Evolutionary conservation across 495 filamentous ascomycete genomes (phyloP).

Genomic region (Diplogelasinospora grovesii): DNA sequence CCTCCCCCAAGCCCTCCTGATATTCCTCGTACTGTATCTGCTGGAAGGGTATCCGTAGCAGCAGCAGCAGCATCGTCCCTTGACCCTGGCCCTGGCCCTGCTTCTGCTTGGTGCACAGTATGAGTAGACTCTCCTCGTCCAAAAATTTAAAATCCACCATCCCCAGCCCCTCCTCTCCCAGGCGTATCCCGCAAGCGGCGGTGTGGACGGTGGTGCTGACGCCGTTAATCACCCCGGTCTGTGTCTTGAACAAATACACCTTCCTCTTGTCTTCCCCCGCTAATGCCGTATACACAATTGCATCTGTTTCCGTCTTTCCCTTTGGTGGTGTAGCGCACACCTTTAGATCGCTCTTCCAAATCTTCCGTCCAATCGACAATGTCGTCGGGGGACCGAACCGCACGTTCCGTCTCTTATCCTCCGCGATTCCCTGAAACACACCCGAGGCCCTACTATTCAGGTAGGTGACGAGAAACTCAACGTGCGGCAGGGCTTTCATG

Average conservation of each 20-base stretch:
- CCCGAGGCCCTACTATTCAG: constrained; percentile 30
- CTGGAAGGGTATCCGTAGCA: constrained; percentile 12
- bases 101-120: constrained; percentile 35
- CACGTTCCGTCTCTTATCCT: constrained; percentile 48
- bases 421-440: constrained; percentile 47
- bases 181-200: constrained; percentile 25
- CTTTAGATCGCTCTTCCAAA: constrained; percentile 34
- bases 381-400: constrained; percentile 41
- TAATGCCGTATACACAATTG: constrained; percentile 28
- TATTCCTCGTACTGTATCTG: constrained; percentile 9
- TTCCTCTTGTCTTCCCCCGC: constrained; percentile 17
- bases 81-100: too few relatives aligned
- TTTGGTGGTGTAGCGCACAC: constrained; percentile 21
- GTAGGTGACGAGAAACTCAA: constrained; percentile 41
- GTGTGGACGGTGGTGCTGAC: constrained; percentile 29
- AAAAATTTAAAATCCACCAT: constrained; percentile 47
- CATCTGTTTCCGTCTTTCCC: constrained; percentile 19
- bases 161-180: constrained; percentile 31
- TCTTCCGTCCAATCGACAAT: constrained; percentile 27
- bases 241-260: constrained; percentile 41
- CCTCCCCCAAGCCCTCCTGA: background rate
- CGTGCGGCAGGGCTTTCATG: constrained; percentile 31
- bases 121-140: constrained; percentile 33
- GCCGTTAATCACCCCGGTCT: constrained; percentile 34
- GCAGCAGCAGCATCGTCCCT: constrained; percentile 6